phyloP scores from a whole-genome alignment of 106 monocot species.

The Triglochin maritima region DNA sequence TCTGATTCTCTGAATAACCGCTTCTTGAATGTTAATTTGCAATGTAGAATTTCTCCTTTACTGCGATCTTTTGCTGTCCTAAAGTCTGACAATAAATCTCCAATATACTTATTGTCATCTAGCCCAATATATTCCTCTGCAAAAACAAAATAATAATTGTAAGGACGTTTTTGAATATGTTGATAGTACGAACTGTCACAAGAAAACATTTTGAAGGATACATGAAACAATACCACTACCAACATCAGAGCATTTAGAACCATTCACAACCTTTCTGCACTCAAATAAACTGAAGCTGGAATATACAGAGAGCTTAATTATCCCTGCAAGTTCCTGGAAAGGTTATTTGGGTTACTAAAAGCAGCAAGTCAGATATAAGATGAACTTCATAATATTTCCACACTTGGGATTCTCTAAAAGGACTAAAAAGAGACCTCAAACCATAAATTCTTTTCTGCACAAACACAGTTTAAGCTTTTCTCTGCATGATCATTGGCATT shows the following conservation, averaged over 20 bases:
- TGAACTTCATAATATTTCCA: no score
- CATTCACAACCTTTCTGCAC: slow-evolving; percentile 83
- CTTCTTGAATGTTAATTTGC: slow-evolving; percentile 91
- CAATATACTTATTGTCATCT: slow-evolving; percentile 99
- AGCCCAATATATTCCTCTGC: slow-evolving; percentile 92
- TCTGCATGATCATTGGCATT: no score
- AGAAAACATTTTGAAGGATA: not conserved
- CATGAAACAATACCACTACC: slow-evolving; percentile 53
- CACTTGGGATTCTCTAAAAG: no score
- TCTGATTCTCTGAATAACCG: slow-evolving; percentile 93
- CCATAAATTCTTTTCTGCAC: no score
- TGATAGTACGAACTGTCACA: not conserved
- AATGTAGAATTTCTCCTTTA: slow-evolving; percentile 94
- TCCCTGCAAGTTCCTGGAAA: slow-evolving; percentile 83
- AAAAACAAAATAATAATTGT: slow-evolving; percentile 4
- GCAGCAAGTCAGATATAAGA: not conserved
- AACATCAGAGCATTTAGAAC: slow-evolving; percentile 73
- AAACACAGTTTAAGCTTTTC: no score
- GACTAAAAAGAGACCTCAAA: no score
- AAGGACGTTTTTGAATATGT: no score
- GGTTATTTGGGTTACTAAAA: slow-evolving; percentile 1
- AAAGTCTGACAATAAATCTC: slow-evolving; percentile 85
- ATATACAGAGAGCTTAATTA: slow-evolving; percentile 87
- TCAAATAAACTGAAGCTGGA: slow-evolving; percentile 99
- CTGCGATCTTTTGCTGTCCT: slow-evolving; percentile 91